Evolutionary conservation across 345 rosid genomes (phyloP), one percentile per base, ranked within the genome.

Genomic region (Populus davidiana): DNA sequence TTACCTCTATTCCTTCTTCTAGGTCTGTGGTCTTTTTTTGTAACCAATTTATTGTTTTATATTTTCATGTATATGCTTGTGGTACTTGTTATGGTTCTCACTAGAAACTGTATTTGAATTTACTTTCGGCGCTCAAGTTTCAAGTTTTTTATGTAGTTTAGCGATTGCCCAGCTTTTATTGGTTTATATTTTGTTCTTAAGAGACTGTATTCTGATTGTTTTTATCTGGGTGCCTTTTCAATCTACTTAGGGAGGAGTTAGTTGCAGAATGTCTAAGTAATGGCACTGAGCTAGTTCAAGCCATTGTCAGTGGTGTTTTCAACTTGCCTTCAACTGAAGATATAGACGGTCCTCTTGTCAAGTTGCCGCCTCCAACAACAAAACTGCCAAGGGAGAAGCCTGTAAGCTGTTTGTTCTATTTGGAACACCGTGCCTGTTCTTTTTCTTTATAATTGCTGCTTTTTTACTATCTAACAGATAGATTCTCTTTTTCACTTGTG

Each of bases 311-410:
- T 77, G 33, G 59, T 27, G 85, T 95, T 77, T 95, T 95, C 84
- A 86, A 84, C 84, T 87, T 91, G 63, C 92, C 94, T 81, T 92
- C 98, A 13, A 88, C 89, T 73, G 97, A 92, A 79, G 91, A 88
- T 83, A 67, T 76, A 39, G 94, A 90, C 80, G 98, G 97, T 47
- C 98, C 98, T 29, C 78, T 96, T 77, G 93, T 91, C 63, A 87
- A 78, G 82, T 86, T 96, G 87, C 98, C 97, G 74, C 87, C 86
- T 1, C 94, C 97, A 12, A 83, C 88, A 50, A 89, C 91, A 9
- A 92, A 81, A 82, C 85, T 95, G 73, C 98, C 99, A 2, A 88
- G 98, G 84, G 94, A 88, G 83, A 95, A 95, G 88, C 97, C 84
- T 83, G 98, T 91, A 83, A 77, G 89, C 61, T 74, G 16, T 56